Base-by-base conservation (phyloP, 805 yeast genomes). In the Barnettozyma sp. region DNA sequence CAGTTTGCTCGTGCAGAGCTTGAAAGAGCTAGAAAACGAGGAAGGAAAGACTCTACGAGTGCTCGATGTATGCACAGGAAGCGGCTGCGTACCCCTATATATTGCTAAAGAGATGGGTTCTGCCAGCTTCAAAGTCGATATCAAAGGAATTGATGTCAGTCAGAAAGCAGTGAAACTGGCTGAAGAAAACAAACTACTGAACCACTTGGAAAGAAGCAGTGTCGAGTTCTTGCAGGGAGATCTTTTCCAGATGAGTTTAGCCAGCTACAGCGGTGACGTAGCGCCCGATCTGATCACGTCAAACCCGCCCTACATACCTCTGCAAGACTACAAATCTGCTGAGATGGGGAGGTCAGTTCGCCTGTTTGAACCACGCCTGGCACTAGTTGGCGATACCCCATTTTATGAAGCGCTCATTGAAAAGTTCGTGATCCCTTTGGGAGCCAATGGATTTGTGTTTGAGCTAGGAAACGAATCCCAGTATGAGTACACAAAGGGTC, bases 271-370 rank as follows among this genome's bases (percentile, higher is more conserved):
- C n/a, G n/a, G n/a, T n/a, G n/a, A n/a, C n/a, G 31, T 35, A 23
- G 29, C 30, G 2, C 52, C 64, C 13, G 82, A 80, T 40, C 36
- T 90, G 3, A 52, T 92, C 1, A 70, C 79, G 0, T 74, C 95
- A n/a, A 90, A 90, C 48, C 98, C 98, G 1, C 98, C 98, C 0
- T 90, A 90, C 52, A 78, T 88, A 6, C 75, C 84, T 0, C 7
- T 21, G 2, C 31, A 43, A 0, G 76, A 78, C 32, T 70, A 70
- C 48, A 42, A 42, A 8, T 48, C 56, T 4, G 58, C 69, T 9
- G 39, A 30, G 7, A 73, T 77, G 0, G 82, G 76, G 38, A 53
- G 49, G 30, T 81, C 95, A 0, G 97, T 90, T 0, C 60, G 70
- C 26, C 26, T 57, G 10, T 79, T 70, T 55, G 98, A 90, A 58